Base-by-base conservation (phyloP, 306 rosid genomes). In the Rubus idaeus region DNA sequence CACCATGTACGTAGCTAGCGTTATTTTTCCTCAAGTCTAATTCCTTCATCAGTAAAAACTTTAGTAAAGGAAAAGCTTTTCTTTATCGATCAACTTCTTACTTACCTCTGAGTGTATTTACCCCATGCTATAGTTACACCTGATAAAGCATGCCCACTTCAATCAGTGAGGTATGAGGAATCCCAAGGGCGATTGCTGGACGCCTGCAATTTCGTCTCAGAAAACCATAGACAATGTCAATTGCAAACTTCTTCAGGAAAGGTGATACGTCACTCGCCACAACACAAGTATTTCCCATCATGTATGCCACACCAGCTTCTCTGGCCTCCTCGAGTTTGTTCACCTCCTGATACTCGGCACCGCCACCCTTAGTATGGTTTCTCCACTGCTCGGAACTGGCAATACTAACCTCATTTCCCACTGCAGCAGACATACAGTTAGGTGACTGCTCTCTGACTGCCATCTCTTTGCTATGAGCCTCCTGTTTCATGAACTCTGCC, bases 261-360 rank as follows among this genome's bases (percentile, higher is more conserved):
- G 79, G 64, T 0, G 79, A 76, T 16, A 53, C 10, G n/a, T 53
- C 46, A 51, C 79, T 67, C 5, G 79, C 79, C 79, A 52, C 52
- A 41, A 76, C 66, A 66, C 52, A 14, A 52, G 64, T 58, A 52
- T 66, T 76, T 14, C 79, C 79, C 44, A 52, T 66, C 79, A 76
- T 66, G 79, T 76, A 76, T 21, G 73, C 73, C 66, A 76, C 55
- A 52, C 79, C 73, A 76, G 79, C 55, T 76, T 76, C 79, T 42
- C 30, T 3, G 12, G 73, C 73, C 64, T 76, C 79, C 66, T n/a
- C 66, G 55, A 76, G 79, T 9, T 51, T 6, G 37, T 51, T 16
- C 73, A 66, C 37, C 52, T 68, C 64, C 52, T 66, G 42, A 16
- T 7, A 14, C 18, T 63, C 53, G 0, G 35, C 21, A 65, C 50